phyloP scores from a whole-genome alignment of 2,329 filamentous ascomycete species.

The Cyclaneusma minus region DNA sequence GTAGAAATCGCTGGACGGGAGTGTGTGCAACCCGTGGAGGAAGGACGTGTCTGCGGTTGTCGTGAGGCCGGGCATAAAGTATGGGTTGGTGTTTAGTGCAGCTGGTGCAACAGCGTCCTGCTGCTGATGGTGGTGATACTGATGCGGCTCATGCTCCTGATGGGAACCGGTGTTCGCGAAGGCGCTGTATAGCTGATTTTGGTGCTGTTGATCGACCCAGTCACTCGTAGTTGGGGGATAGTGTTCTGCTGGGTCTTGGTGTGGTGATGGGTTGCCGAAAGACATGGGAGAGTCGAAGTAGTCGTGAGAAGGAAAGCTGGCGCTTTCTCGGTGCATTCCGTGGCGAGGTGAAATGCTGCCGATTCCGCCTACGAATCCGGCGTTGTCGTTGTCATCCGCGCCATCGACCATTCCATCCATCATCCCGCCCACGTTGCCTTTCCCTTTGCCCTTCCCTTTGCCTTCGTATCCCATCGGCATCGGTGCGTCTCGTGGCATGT shows the following conservation, averaged over 20 bases:
- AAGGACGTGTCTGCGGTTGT: not conserved
- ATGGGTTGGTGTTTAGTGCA: no score
- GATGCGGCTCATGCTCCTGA: not conserved
- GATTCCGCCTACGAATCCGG: not conserved
- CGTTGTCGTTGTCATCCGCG: not conserved
- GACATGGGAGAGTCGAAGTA: no score
- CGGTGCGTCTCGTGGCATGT: constrained; percentile 10
- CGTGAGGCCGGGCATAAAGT: not conserved
- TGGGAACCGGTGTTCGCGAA: not conserved
- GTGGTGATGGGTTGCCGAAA: no score
- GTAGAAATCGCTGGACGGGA: not conserved
- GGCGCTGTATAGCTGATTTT: not conserved
- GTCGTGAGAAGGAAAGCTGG: no score
- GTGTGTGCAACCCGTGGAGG: not conserved
- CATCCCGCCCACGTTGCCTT: not conserved
- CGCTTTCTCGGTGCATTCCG: not conserved
- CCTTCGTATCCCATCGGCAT: constrained; percentile 10
- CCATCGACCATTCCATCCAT: not conserved
- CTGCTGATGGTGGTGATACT: not conserved
- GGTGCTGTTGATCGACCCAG: no score
- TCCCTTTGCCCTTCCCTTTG: constrained; percentile 4
- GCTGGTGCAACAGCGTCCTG: not conserved
- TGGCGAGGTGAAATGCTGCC: no score
- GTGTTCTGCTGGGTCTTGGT: no score
- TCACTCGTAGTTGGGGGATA: no score